phyloP scores from a whole-genome alignment of 768 basidiomycete genomes.

The Mycena latifolia region DNA sequence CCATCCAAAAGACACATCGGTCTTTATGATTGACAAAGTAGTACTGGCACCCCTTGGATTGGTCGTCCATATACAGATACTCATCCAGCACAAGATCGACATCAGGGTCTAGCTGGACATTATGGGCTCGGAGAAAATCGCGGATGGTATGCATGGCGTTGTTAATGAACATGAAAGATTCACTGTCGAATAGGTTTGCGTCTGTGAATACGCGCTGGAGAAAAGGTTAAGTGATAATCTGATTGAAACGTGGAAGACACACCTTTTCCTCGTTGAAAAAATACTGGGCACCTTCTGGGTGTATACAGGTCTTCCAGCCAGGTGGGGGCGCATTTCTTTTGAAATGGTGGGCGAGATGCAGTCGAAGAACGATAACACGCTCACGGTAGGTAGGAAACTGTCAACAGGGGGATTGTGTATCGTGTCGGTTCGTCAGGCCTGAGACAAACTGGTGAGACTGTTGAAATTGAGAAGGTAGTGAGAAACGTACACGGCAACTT shows the following conservation, averaged over 20 bases:
- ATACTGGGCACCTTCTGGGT: conserved; percentile 75
- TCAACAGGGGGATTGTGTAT: conserved; percentile 20
- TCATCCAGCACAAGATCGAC: conserved; percentile 64
- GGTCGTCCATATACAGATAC: conserved; percentile 36
- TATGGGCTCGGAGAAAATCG: conserved; percentile 40
- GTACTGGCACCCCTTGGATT: conserved; percentile 35
- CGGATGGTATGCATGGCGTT: conserved; percentile 47
- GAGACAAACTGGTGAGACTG: neutral
- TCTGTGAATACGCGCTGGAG: conserved; percentile 67
- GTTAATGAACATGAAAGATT: conserved; percentile 48
- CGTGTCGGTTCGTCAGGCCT: conserved; percentile 11
- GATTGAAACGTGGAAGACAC: conserved; percentile 24
- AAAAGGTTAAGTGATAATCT: too few species aligned
- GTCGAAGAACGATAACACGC: neutral
- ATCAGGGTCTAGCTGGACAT: conserved; percentile 46
- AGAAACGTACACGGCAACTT: conserved; percentile 2
- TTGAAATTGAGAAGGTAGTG: too few species aligned
- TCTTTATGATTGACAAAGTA: conserved; percentile 54
- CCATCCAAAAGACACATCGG: conserved; percentile 66
- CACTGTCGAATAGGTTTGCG: conserved; percentile 58
- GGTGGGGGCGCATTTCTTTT: conserved; percentile 27
- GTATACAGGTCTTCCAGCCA: conserved; percentile 62
- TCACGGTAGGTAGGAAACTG: conserved; percentile 15
- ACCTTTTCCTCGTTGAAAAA: conserved; percentile 65
- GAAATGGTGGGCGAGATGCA: neutral